phyloP scores from a whole-genome alignment of 176 grass and related monocot species.

The Themeda triandra region DNA sequence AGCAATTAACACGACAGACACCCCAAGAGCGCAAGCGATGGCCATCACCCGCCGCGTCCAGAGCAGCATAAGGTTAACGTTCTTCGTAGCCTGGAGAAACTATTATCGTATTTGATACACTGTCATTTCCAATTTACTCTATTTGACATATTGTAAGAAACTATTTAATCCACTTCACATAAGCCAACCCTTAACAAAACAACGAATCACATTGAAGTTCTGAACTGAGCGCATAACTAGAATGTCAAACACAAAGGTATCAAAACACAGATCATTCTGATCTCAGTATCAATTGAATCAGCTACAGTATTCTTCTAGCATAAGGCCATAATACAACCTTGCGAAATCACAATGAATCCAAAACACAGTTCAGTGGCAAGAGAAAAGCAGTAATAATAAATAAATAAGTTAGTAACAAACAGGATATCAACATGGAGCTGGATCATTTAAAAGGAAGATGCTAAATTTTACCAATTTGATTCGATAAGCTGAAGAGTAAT shows the following conservation, averaged over 20 bases:
- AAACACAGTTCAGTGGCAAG: neutral
- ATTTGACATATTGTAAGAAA: neutral
- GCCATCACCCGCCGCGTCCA: slow-evolving; percentile 71
- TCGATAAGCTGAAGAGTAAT: neutral
- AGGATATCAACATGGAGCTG: neutral
- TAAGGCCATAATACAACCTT: neutral
- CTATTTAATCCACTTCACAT: neutral
- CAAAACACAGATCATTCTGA: neutral
- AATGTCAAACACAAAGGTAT: neutral
- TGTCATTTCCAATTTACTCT: neutral
- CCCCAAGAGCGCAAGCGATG: slow-evolving; percentile 61
- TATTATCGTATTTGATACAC: neutral
- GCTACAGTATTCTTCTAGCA: neutral
- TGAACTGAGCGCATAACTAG: neutral
- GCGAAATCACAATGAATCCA: neutral
- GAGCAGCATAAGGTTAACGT: slow-evolving; percentile 63
- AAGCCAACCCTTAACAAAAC: neutral
- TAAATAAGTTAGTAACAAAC: neutral
- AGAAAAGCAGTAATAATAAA: neutral
- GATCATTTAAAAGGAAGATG: neutral
- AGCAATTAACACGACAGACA: slow-evolving; percentile 59
- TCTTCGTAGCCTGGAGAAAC: slow-evolving; percentile 79
- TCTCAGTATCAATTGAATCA: neutral
- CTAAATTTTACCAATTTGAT: neutral
- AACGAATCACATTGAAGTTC: neutral